Evolutionary conservation across 495 filamentous ascomycete species (phyloP), one percentile per base, ranked within the genome.

Genomic region (Penicillium verhagenii): DNA sequence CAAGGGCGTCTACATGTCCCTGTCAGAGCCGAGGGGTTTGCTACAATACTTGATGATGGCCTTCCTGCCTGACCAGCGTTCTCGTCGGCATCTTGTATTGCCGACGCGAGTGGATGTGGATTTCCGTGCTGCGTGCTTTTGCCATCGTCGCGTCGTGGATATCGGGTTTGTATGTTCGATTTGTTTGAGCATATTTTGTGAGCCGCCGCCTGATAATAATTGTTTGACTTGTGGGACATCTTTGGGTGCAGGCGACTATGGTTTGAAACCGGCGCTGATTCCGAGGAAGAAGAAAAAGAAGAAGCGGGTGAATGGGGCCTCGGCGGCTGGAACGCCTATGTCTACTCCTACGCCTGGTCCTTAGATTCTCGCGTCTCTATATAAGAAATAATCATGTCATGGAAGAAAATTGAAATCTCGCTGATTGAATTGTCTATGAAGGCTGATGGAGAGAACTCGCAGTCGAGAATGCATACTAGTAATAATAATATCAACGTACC

Each of bases 71-170:
- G 89, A 94, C 65, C 84, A 86, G 57, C 79, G 81, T 5, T 84
- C 82, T 28, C 79, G 90, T 3, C 67, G 72, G 31, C 75, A 83
- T 49, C 67, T 97, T 29, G 78, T 95, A 8, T 73, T 87, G 14
- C 94, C 94, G 0, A 89, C 86, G 11, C 84, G 89, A n/a, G 87
- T 89, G 26, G 82, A 87, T 42, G 94, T 98, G 33, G 95, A 98
- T 76, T 98, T 98, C 68, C 81, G 95, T 9, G 93, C 94, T 6
- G 94, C 94, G 13, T 98, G 94, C 72, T 98, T 98, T 69, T 98
- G 94, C 69, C 94, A 98, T 72, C 80, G 93, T 28, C 82, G 80
- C 21, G 91, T 97, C 13, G 87, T 98, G 51, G 90, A 96, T 73
- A 82, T 94, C 23, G 94, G 91, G 10, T 98, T 87, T 65, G 95